Base-by-base conservation (phyloP, 768 basidiomycete species). In the Psilocybe sp. region DNA sequence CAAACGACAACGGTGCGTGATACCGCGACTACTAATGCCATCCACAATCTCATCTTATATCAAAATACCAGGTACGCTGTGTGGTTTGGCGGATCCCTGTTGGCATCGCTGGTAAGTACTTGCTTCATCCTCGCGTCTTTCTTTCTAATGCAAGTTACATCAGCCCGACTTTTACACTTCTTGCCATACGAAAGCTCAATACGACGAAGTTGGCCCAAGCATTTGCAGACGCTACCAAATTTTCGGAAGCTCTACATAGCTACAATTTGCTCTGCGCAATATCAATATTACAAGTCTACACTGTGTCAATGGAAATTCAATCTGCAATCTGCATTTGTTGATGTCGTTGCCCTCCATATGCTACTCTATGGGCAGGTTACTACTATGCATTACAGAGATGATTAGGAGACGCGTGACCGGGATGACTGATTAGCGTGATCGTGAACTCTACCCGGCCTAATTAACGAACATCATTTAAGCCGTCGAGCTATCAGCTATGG, bases 11-110 rank as follows among this genome's bases (percentile, higher is more conserved):
- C 80, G 94, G 79, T 94, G 69, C 61, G 72, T 59, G 15, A 39
- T 35, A 18, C 19, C 47, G 15, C 18, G 20, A 32, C 23, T 39
- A 28, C 61, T 40, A 62, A 38, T 45, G 42, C 51, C 53, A 47
- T 51, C 51, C 53, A 47, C 48, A 44, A 45, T 42, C 33, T 40
- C 37, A 41, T 50, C 33, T 39, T 36, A 1, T 36, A 18, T 12
- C 47, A 44, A 40, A 40, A 40, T 39, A 38, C 44, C 32, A 89
- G 87, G 54, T 89, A 92, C 54, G 97, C 97, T 15, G 97, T 98
- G 28, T 99, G 97, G 97, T 98, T 90, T 61, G 97, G 97, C 60
- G 97, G 97, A 20, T 94, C 91, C 6, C 78, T 98, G 33, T 79
- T 98, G 53, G 97, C 95, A 5, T 94, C 92, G 46, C 77, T 96